These are phyloP conservation scores for Neurospora sp. DNA, from an alignment of 2,329 filamentous ascomycete species.

Conservation along the genomic window DNA sequence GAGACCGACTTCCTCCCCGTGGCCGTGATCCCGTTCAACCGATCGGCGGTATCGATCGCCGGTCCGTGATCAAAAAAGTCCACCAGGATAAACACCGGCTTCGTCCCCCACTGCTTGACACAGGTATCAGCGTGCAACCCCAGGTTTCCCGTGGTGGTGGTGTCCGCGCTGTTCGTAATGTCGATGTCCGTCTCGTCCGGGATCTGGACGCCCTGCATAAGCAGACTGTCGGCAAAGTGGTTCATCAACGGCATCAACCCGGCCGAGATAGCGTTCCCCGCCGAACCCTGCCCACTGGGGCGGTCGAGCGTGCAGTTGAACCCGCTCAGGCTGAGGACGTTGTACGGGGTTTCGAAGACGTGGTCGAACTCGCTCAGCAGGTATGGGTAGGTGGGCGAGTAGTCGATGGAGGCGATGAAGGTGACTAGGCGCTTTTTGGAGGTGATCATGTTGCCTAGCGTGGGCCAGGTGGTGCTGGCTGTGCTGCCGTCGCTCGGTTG, in stretches of 20 bases:
- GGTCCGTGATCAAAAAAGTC: conserved; percentile 71
- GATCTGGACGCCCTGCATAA: conserved; percentile 45
- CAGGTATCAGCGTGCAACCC: conserved; percentile 46
- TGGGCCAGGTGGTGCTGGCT: conserved; percentile 52
- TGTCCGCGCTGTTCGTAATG: conserved; percentile 55
- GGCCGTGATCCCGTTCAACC: conserved; percentile 46
- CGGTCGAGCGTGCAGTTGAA: conserved; percentile 67
- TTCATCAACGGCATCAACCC: conserved; percentile 65
- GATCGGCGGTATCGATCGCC: conserved; percentile 59
- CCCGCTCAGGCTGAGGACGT: conserved; percentile 48
- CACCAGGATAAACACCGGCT: conserved; percentile 65
- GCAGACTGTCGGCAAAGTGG: conserved; percentile 61
- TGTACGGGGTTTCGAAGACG: conserved; percentile 65
- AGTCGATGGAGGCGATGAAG: conserved; percentile 51
- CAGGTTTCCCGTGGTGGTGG: conserved; percentile 40
- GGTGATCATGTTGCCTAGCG: conserved; percentile 57
- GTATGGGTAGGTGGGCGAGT: conserved; percentile 38
- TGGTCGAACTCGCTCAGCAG: conserved; percentile 53
- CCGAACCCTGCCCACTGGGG: conserved; percentile 41
- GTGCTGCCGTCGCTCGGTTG: conserved; percentile 35
- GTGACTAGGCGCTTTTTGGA: conserved; percentile 55
- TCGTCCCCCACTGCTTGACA: conserved; percentile 44
- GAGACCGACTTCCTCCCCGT: conserved; percentile 1
- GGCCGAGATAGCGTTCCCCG: conserved; percentile 41
- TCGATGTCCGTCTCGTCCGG: conserved; percentile 51